Conservation (phyloP, 345 rosid genomes). For the Eucalyptus guilfoylei region DNA sequence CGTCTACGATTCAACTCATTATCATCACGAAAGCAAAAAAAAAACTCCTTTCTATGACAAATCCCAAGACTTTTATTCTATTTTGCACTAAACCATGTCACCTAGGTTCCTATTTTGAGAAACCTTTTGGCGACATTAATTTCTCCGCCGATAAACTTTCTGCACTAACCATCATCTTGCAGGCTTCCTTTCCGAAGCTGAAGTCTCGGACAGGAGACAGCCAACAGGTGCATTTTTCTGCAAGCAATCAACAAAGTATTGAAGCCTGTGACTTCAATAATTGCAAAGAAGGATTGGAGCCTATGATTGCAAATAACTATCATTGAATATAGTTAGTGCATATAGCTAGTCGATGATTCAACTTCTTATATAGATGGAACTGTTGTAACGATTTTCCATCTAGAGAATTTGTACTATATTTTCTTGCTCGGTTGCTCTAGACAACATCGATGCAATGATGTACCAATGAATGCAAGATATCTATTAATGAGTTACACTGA, state of each 20-base stretch:
- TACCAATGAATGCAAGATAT: background rate
- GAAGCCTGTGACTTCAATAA: background rate
- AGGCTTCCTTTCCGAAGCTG: background rate
- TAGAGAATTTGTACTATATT: background rate
- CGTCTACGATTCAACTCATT: background rate
- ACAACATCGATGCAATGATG: background rate
- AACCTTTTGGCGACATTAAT: background rate
- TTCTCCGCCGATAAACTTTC: background rate
- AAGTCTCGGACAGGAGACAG: background rate
- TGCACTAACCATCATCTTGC: background rate
- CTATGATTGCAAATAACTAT: background rate
- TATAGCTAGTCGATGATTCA: background rate
- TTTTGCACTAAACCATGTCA: background rate
- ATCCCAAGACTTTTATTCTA: background rate
- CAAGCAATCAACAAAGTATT: background rate
- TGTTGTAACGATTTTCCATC: background rate
- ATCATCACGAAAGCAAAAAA: background rate
- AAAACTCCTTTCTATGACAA: background rate
- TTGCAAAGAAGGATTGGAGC: background rate
- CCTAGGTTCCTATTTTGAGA: background rate
- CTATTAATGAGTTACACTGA: background rate
- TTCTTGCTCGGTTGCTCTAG: background rate
- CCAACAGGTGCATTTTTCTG: background rate
- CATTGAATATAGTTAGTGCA: background rate
- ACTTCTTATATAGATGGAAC: background rate